These are phyloP conservation scores for Lithospermum erythrorhizon DNA, from an alignment of 257 asterid species.

Conservation along the genomic window DNA sequence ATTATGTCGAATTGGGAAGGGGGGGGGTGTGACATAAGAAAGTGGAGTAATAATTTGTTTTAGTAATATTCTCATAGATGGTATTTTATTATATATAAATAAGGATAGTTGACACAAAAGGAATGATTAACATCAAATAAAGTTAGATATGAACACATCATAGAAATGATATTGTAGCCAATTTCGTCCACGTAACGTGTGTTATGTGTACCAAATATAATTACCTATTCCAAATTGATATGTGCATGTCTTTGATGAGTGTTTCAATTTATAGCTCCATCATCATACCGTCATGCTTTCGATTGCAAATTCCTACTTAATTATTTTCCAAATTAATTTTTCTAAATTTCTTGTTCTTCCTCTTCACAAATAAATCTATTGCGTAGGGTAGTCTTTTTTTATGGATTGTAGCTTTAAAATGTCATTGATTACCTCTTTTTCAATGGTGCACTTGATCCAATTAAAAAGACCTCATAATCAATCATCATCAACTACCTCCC, in stretches of 20 bases:
- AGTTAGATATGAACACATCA: conserved; percentile 2
- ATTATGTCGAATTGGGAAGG: no score
- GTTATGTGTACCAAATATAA: conserved; percentile 20
- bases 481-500: not conserved
- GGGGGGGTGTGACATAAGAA: no score
- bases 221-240: conserved; percentile 5
- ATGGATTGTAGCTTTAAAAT: conserved; percentile 10
- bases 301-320: conserved; percentile 14
- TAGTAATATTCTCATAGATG: no score
- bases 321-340: not conserved
- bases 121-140: not conserved
- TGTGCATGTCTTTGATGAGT: conserved; percentile 15
- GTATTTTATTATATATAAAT: no score
- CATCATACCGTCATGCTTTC: conserved; percentile 71
- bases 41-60: no score
- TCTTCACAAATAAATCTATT: not conserved
- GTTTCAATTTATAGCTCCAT: conserved; percentile 9
- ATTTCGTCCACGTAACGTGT: not conserved
- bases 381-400: not conserved
- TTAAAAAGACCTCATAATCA: conserved; percentile 15
- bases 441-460: conserved; percentile 48
- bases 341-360: conserved; percentile 14
- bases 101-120: not conserved
- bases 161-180: not conserved
- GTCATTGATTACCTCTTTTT: conserved; percentile 13